Base-by-base conservation (phyloP, 495 filamentous ascomycete genomes). In the Hapsidospora chrysogenum region DNA sequence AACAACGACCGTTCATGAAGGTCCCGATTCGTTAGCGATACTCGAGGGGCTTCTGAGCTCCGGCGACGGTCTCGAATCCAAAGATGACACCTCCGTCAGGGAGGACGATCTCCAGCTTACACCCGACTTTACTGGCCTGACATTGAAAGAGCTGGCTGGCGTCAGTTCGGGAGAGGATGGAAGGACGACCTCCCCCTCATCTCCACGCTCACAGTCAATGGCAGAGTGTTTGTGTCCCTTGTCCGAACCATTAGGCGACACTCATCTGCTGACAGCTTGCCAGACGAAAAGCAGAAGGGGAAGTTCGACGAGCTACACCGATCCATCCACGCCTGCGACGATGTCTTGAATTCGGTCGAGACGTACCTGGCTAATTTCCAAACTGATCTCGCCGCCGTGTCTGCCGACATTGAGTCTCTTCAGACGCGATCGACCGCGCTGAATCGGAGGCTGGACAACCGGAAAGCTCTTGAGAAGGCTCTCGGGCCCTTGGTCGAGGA, bases 401-500 rank as follows among this genome's bases (percentile, higher is more conserved):
- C 89, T 7, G 75, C 82, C 3, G 89, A 97, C 48, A 97, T 97
- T 18, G 92, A 97, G 56, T 83, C 72, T 10, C 61, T 97, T 13
- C 89, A 97, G 53, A 72, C 77, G 21, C 74, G 85, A 13, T 96
- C 89, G 2, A 72, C 75, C 4, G 71, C 78, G 21, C 53, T 97
- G 41, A 95, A 86, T 43, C 71, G 77, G n/a, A 75, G 84, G 52
- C 57, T 96, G 21, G 80, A 87, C 46, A 96, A 96, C 45, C 64
- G 89, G 16, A 85, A 80, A 45, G 70, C 77, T 14, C 85, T 95
- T 6, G 89, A 97, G 54, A 85, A 80, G 52, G 61, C 81, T 1
- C 61, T 97, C 8, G 92, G 81, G 0, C 92, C 89, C 0, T 71
- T 86, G 4, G 82, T 97, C 33, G 92, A 96, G 48, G 85, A 92